phyloP scores from a whole-genome alignment of 2,329 filamentous ascomycete genomes.

The Penicillium sp. region DNA sequence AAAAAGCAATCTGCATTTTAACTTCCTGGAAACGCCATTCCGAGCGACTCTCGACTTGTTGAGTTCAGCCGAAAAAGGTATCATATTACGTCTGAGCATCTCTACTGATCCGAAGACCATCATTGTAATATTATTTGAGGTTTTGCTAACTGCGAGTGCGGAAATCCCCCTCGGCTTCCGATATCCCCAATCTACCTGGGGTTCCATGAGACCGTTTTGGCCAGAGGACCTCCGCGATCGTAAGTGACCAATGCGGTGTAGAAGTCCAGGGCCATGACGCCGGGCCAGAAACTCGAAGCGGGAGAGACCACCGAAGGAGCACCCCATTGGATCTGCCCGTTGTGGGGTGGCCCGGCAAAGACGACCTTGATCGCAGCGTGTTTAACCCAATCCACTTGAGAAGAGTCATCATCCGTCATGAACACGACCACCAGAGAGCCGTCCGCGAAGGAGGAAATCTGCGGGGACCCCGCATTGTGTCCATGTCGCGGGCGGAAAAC shows the following conservation, averaged over 20 bases:
- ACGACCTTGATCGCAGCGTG: slow-evolving; percentile 44
- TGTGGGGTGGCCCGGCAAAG: slow-evolving; percentile 35
- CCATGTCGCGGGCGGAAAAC: slow-evolving; percentile 42
- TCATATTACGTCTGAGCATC: neutral
- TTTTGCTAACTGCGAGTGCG: neutral
- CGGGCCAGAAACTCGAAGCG: slow-evolving; percentile 41
- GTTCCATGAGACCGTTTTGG: slow-evolving; percentile 27
- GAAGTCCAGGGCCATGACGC: slow-evolving; percentile 33
- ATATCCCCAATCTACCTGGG: neutral
- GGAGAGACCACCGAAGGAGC: slow-evolving; percentile 30
- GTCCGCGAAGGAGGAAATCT: slow-evolving; percentile 44
- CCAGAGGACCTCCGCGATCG: slow-evolving; percentile 30
- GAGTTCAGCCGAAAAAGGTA: neutral
- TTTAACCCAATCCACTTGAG: slow-evolving; percentile 38
- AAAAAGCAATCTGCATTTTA: too few relatives aligned
- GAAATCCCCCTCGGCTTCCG: neutral
- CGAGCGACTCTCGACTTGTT: neutral
- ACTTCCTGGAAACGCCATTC: too few relatives aligned
- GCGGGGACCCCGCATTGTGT: slow-evolving; percentile 48
- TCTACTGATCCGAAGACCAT: neutral
- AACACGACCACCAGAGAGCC: slow-evolving; percentile 45
- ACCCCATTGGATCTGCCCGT: slow-evolving; percentile 39
- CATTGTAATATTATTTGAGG: neutral
- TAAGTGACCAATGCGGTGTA: slow-evolving; percentile 30
- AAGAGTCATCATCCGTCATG: slow-evolving; percentile 49